Percentiles rank a stretch among this genome's conserved stretches.
Evolutionary conservation across 495 filamentous ascomycete species (phyloP).

Genomic region (Cercophora sp.): DNA sequence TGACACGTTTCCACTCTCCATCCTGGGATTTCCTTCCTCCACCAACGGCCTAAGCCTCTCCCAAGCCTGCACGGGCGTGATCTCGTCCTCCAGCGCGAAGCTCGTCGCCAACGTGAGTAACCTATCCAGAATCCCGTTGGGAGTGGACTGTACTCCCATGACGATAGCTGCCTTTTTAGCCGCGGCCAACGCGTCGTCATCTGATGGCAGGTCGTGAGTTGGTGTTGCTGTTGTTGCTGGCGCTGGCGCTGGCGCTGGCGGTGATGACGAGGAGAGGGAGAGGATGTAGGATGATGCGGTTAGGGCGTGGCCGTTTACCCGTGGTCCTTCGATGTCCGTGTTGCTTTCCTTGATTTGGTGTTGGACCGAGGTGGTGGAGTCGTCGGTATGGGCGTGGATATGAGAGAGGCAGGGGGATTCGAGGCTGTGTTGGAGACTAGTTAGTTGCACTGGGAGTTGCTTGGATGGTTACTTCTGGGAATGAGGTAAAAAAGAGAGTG

Average conservation of each 20-base stretch:
- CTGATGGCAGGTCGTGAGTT: neutral
- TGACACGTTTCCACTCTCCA: too few species aligned
- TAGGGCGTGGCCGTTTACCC: neutral
- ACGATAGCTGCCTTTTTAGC: neutral
- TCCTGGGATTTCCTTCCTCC: neutral
- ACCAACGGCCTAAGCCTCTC: neutral
- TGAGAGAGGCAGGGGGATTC: neutral
- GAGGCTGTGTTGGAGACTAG: neutral
- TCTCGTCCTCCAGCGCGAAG: neutral
- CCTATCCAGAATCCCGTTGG: neutral
- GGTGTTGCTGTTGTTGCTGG: neutral
- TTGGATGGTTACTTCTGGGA: too few species aligned
- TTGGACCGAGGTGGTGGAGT: neutral
- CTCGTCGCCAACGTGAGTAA: neutral
- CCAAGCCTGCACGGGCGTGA: conserved; percentile 3
- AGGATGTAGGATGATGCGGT: neutral
- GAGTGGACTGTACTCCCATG: neutral
- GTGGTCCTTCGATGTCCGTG: neutral
- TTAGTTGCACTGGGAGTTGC: too few species aligned
- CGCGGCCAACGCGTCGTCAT: neutral
- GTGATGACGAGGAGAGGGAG: neutral
- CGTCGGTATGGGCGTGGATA: neutral
- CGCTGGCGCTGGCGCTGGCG: neutral
- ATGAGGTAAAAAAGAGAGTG: neutral
- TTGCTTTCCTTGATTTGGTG: neutral